phyloP scores from a whole-genome alignment of 176 grass and related monocot genomes.

The Oryza officinalis region DNA sequence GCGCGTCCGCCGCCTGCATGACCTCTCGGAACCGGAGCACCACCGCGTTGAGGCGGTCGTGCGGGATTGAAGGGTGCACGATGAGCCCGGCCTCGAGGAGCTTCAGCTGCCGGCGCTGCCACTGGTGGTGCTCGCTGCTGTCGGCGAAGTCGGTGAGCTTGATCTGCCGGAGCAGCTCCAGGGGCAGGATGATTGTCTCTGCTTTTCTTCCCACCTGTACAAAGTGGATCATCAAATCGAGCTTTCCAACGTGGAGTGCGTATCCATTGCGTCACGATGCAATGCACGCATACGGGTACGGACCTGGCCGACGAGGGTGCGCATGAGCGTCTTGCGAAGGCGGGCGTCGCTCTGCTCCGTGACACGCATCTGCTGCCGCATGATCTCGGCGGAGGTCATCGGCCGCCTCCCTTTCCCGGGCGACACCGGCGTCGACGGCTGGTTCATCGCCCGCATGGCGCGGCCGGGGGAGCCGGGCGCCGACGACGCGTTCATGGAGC shows the following conservation, averaged over 20 bases:
- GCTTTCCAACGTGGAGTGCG: not conserved
- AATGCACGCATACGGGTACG: not conserved
- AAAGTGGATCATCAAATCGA: not conserved
- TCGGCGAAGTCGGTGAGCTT: constrained; percentile 77
- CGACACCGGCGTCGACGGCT: constrained; percentile 36
- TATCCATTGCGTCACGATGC: not conserved
- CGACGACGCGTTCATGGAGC: constrained; percentile 47
- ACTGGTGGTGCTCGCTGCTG: constrained; percentile 72
- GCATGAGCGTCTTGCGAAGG: constrained; percentile 91
- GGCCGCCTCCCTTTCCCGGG: constrained; percentile 56
- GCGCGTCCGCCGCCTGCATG: constrained; percentile 35
- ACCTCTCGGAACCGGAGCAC: constrained; percentile 56
- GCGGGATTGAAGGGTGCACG: constrained; percentile 45
- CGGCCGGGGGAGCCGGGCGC: constrained; percentile 48
- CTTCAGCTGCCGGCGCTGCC: constrained; percentile 81
- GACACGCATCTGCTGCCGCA: constrained; percentile 91
- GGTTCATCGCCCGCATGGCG: constrained; percentile 37
- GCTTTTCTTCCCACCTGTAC: constrained; percentile 55
- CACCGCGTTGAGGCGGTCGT: constrained; percentile 46
- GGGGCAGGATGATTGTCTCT: constrained; percentile 77
- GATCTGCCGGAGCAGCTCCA: constrained; percentile 90
- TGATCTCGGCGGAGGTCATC: constrained; percentile 96
- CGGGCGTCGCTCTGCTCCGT: constrained; percentile 66
- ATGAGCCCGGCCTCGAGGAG: constrained; percentile 76
- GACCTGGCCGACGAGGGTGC: constrained; percentile 85